phyloP scores from a whole-genome alignment of 257 asterid genomes.

The Hygrophila difformis region DNA sequence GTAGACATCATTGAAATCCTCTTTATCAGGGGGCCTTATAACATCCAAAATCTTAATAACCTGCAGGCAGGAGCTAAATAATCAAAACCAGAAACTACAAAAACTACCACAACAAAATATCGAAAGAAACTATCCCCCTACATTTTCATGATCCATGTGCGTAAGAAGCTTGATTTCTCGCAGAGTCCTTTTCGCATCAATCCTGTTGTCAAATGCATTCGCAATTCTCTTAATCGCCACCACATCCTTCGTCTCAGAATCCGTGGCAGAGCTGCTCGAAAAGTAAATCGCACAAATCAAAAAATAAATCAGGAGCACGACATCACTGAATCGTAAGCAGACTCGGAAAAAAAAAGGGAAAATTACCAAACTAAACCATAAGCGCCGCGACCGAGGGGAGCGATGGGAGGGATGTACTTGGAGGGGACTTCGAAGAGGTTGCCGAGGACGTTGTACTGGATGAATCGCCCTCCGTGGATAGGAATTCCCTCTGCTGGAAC shows the following conservation, averaged over 20 bases:
- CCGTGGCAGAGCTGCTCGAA: constrained; percentile 39
- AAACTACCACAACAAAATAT: background rate
- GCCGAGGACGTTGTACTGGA: constrained; percentile 42
- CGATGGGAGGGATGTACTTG: constrained; percentile 44
- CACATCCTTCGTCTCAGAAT: constrained; percentile 44
- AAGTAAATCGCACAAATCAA: background rate
- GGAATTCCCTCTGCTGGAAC: constrained; percentile 26
- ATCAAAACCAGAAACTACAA: background rate
- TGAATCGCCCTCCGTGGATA: constrained; percentile 33
- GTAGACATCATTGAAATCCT: constrained; percentile 47
- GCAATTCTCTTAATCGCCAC: constrained; percentile 59
- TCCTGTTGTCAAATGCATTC: constrained; percentile 53
- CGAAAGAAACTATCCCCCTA: constrained; percentile 10
- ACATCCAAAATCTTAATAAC: constrained; percentile 49
- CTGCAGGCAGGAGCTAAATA: constrained; percentile 12
- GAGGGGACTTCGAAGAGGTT: constrained; percentile 42
- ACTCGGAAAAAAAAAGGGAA: background rate
- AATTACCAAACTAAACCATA: constrained; percentile 53
- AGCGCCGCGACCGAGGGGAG: constrained; percentile 53
- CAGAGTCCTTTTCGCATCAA: constrained; percentile 55
- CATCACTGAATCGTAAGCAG: background rate
- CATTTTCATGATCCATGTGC: constrained; percentile 67
- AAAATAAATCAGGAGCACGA: background rate
- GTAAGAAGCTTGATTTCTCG: constrained; percentile 62
- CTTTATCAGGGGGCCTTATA: constrained; percentile 37